Evolutionary conservation across 192 early-diverging fungal species (phyloP).

Genomic region (Pecoramyces ruminantium): DNA sequence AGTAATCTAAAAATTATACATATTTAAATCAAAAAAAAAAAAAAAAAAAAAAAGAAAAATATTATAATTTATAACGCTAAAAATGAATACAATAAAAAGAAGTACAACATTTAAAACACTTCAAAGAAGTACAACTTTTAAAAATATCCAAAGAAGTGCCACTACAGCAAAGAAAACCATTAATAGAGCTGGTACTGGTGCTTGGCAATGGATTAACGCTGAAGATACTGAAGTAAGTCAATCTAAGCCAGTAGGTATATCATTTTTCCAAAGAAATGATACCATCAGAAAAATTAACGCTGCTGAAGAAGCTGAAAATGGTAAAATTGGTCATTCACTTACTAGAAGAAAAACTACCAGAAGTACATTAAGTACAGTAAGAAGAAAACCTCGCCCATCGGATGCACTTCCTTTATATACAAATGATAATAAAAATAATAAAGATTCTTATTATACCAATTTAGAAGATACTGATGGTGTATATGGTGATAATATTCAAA

Average conservation of each 20-base stretch:
- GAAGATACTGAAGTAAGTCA: not conserved
- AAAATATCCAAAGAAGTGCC: not conserved
- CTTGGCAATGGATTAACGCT: not conserved
- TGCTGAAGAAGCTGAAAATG: not conserved
- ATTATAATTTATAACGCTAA: too few relatives aligned
- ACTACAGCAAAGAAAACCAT: not conserved
- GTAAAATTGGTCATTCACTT: not conserved
- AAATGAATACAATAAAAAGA: too few relatives aligned
- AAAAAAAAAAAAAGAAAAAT: too few relatives aligned
- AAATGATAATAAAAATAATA: not conserved
- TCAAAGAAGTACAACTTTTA: not conserved
- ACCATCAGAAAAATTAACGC: not conserved
- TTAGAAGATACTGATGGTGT: not conserved
- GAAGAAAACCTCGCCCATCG: not conserved
- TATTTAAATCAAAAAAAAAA: too few relatives aligned
- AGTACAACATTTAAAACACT: too few relatives aligned
- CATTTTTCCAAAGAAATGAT: not conserved
- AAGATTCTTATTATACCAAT: not conserved
- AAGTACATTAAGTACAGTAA: not conserved
- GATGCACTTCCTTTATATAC: not conserved
- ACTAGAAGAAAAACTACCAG: not conserved
- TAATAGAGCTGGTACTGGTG: not conserved
- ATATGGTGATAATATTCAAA: not conserved
- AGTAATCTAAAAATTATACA: too few relatives aligned
- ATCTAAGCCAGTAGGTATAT: not conserved